Percentiles rank a stretch among this genome's conserved stretches.
phyloP scores from a whole-genome alignment of 2,329 filamentous ascomycete genomes.

The Monilinia fructigena region DNA sequence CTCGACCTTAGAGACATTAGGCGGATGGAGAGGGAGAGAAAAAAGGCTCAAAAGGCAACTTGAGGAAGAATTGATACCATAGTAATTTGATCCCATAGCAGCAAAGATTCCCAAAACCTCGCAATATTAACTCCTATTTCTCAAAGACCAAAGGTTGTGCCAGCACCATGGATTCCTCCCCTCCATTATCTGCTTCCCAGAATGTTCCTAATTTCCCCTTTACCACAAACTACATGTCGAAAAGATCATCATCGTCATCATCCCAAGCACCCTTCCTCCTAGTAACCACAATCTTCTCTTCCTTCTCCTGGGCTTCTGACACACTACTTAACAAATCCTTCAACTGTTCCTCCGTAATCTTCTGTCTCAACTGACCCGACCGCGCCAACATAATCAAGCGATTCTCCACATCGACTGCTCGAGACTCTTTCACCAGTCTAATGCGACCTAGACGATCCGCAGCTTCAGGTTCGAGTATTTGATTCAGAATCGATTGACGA shows the following conservation, averaged over 20 bases:
- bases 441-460: conserved; percentile 92
- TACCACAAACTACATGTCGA: conserved; percentile 49
- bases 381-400: conserved; percentile 88
- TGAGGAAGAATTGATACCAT: conserved; percentile 36
- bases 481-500: conserved; percentile 73
- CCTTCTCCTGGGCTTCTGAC: conserved; percentile 71
- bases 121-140: conserved; percentile 15
- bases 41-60: conserved; percentile 54
- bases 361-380: conserved; percentile 78
- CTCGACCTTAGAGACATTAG: conserved; percentile 81
- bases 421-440: conserved; percentile 89
- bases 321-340: conserved; percentile 87
- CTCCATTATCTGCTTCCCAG: neutral
- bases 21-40: conserved; percentile 66
- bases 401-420: conserved; percentile 88
- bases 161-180: neutral
- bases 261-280: conserved; percentile 84
- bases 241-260: conserved; percentile 74
- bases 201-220: neutral
- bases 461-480: conserved; percentile 93
- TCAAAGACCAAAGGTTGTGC: neutral
- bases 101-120: conserved; percentile 7
- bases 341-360: conserved; percentile 89
- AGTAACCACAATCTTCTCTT: conserved; percentile 83
- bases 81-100: conserved; percentile 14